These are phyloP conservation scores for Exophiala phaeomuriformis DNA, from an alignment of 2,329 filamentous ascomycete genomes.

Conservation along the genomic window DNA sequence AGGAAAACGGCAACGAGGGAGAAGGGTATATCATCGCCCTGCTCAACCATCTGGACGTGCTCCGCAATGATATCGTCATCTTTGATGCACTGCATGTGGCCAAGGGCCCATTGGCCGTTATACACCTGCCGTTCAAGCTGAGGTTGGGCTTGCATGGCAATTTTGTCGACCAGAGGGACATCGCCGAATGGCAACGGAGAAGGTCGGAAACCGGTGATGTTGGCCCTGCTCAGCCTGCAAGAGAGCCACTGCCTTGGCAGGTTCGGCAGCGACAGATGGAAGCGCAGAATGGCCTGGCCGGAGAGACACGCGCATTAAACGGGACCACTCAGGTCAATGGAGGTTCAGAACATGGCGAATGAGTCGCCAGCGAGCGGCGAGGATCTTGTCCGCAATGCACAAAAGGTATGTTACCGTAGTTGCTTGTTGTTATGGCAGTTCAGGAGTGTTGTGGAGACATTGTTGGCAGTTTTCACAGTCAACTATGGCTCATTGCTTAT, in stretches of 20 bases:
- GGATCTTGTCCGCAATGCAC: too few relatives aligned
- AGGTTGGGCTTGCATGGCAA: slow-evolving; percentile 34
- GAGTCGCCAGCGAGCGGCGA: too few relatives aligned
- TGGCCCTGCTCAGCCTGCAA: slow-evolving; percentile 15
- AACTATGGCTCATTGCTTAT: too few relatives aligned
- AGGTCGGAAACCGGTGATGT: slow-evolving; percentile 13
- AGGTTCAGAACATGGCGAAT: too few relatives aligned
- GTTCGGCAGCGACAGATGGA: slow-evolving; percentile 4
- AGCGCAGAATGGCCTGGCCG: background rate
- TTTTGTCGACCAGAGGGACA: slow-evolving; percentile 24
- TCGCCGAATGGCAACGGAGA: slow-evolving; percentile 15
- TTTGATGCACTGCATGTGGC: slow-evolving; percentile 31
- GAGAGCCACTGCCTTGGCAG: slow-evolving; percentile 20
- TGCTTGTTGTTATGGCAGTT: too few relatives aligned
- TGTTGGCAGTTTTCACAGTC: too few relatives aligned
- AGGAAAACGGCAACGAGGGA: slow-evolving; percentile 28
- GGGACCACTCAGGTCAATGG: too few relatives aligned
- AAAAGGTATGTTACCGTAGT: too few relatives aligned
- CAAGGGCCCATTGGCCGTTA: slow-evolving; percentile 29
- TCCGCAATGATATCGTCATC: slow-evolving; percentile 33
- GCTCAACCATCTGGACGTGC: slow-evolving; percentile 36
- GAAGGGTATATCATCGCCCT: slow-evolving; percentile 32
- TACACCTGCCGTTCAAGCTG: slow-evolving; percentile 32
- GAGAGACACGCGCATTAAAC: too few relatives aligned
- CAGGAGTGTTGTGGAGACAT: too few relatives aligned